phyloP scores from a whole-genome alignment of 768 basidiomycete species.

The Candolleomyces aberdarensis region DNA sequence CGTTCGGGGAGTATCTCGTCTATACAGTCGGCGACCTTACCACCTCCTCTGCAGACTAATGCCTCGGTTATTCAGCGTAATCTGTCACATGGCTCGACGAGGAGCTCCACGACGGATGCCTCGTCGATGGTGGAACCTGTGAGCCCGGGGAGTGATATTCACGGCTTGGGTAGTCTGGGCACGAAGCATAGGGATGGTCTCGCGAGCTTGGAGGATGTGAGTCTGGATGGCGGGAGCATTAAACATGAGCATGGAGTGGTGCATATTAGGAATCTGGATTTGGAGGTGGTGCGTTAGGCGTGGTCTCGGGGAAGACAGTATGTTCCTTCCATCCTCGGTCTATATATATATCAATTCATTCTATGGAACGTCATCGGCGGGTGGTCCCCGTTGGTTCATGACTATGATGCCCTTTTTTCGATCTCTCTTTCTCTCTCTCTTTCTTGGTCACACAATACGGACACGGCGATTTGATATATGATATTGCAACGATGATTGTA shows the following conservation, averaged over 20 bases:
- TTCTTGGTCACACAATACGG: too few relatives aligned
- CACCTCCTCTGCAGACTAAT: conserved; percentile 1
- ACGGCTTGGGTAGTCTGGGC: conserved; percentile 19
- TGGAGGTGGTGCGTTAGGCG: conserved; percentile 3
- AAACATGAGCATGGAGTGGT: not conserved
- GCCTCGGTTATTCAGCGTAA: conserved; percentile 24
- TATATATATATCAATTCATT: too few relatives aligned
- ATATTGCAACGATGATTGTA: too few relatives aligned
- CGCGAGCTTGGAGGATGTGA: conserved; percentile 14
- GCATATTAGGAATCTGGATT: conserved; percentile 12
- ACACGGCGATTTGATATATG: too few relatives aligned
- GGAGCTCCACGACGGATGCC: conserved; percentile 41
- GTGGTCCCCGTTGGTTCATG: too few relatives aligned
- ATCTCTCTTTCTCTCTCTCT: too few relatives aligned
- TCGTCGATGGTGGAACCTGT: conserved; percentile 59
- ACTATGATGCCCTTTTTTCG: too few relatives aligned
- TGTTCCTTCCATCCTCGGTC: too few relatives aligned
- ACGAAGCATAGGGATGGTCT: too few relatives aligned
- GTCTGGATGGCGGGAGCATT: conserved; percentile 22
- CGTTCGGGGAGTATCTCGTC: conserved; percentile 51
- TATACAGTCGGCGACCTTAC: conserved; percentile 20
- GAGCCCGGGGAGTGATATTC: conserved; percentile 46
- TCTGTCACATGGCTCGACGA: conserved; percentile 32
- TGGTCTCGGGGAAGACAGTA: not conserved
- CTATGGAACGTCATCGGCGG: too few relatives aligned